These are phyloP conservation scores for Mucor saturninus DNA, from an alignment of 371 early-diverging fungal genomes.

Conservation along the genomic window DNA sequence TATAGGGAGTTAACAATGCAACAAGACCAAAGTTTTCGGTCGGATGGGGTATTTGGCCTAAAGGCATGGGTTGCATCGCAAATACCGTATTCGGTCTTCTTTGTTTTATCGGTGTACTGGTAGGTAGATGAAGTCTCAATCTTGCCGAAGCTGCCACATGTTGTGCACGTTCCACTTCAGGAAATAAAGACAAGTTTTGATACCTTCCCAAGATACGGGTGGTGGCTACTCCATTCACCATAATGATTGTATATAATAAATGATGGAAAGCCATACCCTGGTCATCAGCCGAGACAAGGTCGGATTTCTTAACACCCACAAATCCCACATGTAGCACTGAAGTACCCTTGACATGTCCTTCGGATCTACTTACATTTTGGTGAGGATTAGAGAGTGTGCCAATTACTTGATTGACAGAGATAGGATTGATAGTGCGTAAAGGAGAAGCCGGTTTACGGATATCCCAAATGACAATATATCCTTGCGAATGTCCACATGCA, in stretches of 20 bases:
- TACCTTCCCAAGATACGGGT: conserved; percentile 73
- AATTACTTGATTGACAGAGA: conserved; percentile 39
- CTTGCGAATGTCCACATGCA: conserved; percentile 75
- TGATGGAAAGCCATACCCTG: conserved; percentile 82
- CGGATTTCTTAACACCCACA: conserved; percentile 67
- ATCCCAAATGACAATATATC: conserved; percentile 79
- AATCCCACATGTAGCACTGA: conserved; percentile 75
- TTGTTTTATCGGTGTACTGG: conserved; percentile 25
- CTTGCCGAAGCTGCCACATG: conserved; percentile 14
- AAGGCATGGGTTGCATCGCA: conserved; percentile 71
- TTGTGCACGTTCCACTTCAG: conserved; percentile 32
- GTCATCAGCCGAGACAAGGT: conserved; percentile 76
- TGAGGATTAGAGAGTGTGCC: conserved; percentile 39
- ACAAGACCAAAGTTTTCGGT: conserved; percentile 74
- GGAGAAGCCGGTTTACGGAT: conserved; percentile 56
- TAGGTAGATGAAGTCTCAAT: conserved; percentile 13
- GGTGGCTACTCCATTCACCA: conserved; percentile 73
- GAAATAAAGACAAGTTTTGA: conserved; percentile 49
- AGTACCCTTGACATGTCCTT: conserved; percentile 74
- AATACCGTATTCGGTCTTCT: conserved; percentile 67
- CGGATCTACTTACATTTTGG: conserved; percentile 49
- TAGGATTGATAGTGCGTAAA: conserved; percentile 59
- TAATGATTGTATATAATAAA: conserved; percentile 65
- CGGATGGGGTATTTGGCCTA: conserved; percentile 64
- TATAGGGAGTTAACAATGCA: conserved; percentile 76